phyloP scores from a whole-genome alignment of 441 rosid species.

The Erysimum pusillum region DNA sequence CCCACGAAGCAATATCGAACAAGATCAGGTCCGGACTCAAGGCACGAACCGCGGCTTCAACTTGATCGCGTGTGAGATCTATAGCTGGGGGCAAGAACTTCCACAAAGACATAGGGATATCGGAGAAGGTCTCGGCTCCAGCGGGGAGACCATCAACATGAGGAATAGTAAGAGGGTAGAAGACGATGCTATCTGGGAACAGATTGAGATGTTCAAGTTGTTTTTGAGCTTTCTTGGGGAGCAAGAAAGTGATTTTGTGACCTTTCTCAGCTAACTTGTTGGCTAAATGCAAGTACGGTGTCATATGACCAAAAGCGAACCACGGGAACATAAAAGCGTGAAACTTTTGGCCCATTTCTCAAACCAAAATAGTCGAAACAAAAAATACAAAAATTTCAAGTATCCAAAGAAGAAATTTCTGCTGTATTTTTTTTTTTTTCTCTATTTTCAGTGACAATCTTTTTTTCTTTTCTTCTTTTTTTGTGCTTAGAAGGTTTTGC shows the following conservation, averaged over 20 bases:
- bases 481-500: neutral
- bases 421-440: no score
- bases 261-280: neutral
- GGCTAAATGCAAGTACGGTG: neutral
- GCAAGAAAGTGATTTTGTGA: neutral
- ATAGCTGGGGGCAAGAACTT: conserved; percentile 15
- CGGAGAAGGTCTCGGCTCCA: conserved; percentile 50
- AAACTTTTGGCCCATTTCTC: neutral
- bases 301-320: conserved; percentile 24
- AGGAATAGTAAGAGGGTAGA: conserved; percentile 39
- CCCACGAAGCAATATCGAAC: conserved; percentile 45
- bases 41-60: neutral
- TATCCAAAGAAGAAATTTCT: neutral
- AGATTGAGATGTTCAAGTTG: conserved; percentile 35
- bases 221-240: neutral
- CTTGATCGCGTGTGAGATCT: neutral
- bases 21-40: conserved; percentile 27
- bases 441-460: no score
- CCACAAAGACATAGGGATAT: conserved; percentile 23
- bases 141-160: conserved; percentile 47
- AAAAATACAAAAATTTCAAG: neutral
- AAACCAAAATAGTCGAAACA: neutral
- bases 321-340: conserved; percentile 22
- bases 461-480: neutral
- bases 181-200: conserved; percentile 42